Conservation (phyloP, 2,329 filamentous ascomycete genomes). For the Xylariaceae sp. region DNA sequence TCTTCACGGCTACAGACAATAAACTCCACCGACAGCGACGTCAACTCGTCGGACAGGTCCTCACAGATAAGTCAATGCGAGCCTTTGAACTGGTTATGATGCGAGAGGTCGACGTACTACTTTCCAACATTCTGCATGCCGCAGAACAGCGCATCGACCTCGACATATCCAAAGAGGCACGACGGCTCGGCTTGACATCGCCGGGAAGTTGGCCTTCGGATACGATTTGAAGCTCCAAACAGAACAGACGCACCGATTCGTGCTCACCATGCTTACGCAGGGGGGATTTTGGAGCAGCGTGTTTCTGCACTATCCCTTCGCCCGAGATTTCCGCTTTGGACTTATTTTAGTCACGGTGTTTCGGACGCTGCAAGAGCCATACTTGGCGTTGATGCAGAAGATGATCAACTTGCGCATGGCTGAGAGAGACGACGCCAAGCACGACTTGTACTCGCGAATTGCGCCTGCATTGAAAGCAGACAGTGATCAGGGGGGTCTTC, state of each 20-base stretch:
- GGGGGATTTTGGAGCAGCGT: not conserved
- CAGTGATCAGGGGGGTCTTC: not conserved
- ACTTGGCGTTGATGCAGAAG: constrained; percentile 2
- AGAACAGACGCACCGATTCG: not conserved
- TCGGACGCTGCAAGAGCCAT: constrained; percentile 4
- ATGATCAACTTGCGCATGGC: constrained; percentile 5
- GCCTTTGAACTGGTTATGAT: not conserved
- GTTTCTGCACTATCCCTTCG: not conserved
- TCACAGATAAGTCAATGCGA: not conserved
- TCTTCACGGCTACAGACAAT: not conserved
- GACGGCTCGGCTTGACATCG: not conserved
- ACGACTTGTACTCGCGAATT: constrained; percentile 3
- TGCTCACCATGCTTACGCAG: not conserved
- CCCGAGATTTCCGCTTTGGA: not conserved
- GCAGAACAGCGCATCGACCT: not conserved
- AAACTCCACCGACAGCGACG: not conserved
- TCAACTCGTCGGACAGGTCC: not conserved
- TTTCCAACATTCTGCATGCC: not conserved
- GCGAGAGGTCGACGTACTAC: not conserved
- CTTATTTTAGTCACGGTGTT: constrained; percentile 3
- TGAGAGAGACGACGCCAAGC: constrained; percentile 1
- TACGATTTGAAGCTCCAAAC: not conserved
- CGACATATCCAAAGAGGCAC: not conserved
- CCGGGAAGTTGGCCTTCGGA: not conserved
- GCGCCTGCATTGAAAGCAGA: constrained; percentile 1